Conservation (phyloP, 352 stramenopile species). For the Phytophthora cryptogea region DNA sequence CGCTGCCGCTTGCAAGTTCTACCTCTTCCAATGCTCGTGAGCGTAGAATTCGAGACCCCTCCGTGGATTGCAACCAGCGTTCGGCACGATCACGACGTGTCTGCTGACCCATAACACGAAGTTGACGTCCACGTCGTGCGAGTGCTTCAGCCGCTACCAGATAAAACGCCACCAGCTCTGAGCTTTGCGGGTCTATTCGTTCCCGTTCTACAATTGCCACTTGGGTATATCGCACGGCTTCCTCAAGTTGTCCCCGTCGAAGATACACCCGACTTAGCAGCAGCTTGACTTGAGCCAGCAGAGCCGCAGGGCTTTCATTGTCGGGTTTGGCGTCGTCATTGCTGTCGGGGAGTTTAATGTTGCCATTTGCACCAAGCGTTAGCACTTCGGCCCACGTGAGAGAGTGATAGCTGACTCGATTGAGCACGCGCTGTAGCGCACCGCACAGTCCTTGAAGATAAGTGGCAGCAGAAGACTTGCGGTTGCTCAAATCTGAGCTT, state of each 20-base stretch:
- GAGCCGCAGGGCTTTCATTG: conserved; percentile 16
- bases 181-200: conserved; percentile 30
- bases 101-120: conserved; percentile 49
- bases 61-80: conserved; percentile 52
- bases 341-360: conserved; percentile 21
- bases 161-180: conserved; percentile 54
- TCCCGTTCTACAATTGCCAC: conserved; percentile 54
- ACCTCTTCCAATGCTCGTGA: conserved; percentile 45
- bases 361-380: conserved; percentile 15
- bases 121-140: conserved; percentile 58
- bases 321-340: conserved; percentile 19
- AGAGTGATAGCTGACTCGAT: conserved; percentile 32
- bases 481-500: conserved; percentile 22
- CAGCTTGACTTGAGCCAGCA: conserved; percentile 51
- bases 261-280: conserved; percentile 60
- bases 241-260: conserved; percentile 58
- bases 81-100: conserved; percentile 46
- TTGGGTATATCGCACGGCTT: conserved; percentile 51
- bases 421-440: conserved; percentile 34
- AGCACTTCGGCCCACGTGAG: conserved; percentile 32
- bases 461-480: conserved; percentile 21
- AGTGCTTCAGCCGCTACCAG: conserved; percentile 58
- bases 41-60: conserved; percentile 50
- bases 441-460: conserved; percentile 35
- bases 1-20: conserved; percentile 27